phyloP scores from a whole-genome alignment of 306 rosid species.

The Trifolium dubium region DNA sequence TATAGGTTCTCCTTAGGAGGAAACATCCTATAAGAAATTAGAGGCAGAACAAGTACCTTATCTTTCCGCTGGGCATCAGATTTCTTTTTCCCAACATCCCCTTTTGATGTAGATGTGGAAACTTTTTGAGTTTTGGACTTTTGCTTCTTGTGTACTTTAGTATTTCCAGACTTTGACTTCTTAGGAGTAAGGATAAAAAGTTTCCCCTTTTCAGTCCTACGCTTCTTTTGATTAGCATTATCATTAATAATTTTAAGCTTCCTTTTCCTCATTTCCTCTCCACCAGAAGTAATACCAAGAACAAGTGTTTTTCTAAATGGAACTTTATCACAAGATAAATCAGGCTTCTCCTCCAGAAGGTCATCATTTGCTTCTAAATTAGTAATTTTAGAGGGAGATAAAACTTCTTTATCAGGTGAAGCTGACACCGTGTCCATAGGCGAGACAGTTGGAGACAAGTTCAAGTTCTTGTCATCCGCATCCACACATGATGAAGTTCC shows the following conservation, averaged over 20 bases:
- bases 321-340: constrained; percentile 49
- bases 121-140: constrained; percentile 59
- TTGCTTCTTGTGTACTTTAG: constrained; percentile 65
- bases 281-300: constrained; percentile 65
- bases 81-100: constrained; percentile 58
- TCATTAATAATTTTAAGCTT: constrained; percentile 55
- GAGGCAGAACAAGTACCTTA: constrained; percentile 62
- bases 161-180: constrained; percentile 57
- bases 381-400: constrained; percentile 56
- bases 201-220: constrained; percentile 72
- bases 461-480: constrained; percentile 55
- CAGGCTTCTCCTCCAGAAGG: constrained; percentile 55
- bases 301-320: constrained; percentile 64
- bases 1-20: constrained; percentile 18
- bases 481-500: constrained; percentile 62
- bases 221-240: constrained; percentile 64
- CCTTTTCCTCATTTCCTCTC: constrained; percentile 67
- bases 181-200: constrained; percentile 45
- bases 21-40: constrained; percentile 24
- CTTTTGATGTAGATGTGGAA: constrained; percentile 58
- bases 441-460: constrained; percentile 48
- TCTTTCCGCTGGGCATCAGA: constrained; percentile 60
- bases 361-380: constrained; percentile 55
- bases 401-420: constrained; percentile 59
- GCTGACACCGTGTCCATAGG: constrained; percentile 51